phyloP scores from a whole-genome alignment of 495 filamentous ascomycete species.

The Penicillium bovifimosum region DNA sequence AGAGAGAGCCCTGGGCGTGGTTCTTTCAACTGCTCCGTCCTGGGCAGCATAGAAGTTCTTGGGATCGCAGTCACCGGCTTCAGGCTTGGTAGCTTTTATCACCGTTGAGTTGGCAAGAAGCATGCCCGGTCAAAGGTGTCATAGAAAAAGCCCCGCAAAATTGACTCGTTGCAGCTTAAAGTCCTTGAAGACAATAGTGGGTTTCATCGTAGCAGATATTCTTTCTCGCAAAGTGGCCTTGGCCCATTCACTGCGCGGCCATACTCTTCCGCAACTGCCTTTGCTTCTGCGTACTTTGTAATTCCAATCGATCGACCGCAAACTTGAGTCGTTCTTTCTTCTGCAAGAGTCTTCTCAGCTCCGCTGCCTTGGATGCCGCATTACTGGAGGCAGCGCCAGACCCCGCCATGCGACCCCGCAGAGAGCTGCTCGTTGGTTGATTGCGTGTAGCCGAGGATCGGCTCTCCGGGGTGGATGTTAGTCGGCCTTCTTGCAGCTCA shows the following conservation, averaged over 20 bases:
- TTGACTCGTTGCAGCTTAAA: background rate
- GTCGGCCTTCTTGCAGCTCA: slow-evolving; percentile 64
- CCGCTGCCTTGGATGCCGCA: slow-evolving; percentile 54
- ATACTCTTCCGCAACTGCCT: slow-evolving; percentile 79
- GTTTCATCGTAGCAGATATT: background rate
- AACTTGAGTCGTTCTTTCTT: slow-evolving; percentile 77
- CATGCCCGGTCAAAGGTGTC: background rate
- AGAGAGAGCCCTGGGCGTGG: background rate
- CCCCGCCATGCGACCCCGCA: slow-evolving; percentile 24
- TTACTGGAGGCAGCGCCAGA: slow-evolving; percentile 38
- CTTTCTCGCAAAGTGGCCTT: background rate
- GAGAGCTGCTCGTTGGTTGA: slow-evolving; percentile 19
- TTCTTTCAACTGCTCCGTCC: background rate
- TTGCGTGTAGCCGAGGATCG: slow-evolving; percentile 20
- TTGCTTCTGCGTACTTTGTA: slow-evolving; percentile 63
- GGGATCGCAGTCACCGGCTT: background rate
- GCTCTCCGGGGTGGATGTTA: slow-evolving; percentile 39
- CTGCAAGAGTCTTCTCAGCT: slow-evolving; percentile 57
- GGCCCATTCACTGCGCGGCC: slow-evolving; percentile 41
- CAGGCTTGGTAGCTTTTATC: background rate
- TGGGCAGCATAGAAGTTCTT: background rate
- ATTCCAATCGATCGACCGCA: slow-evolving; percentile 64
- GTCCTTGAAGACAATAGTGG: background rate
- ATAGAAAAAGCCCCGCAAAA: background rate
- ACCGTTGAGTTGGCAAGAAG: background rate